Conservation (phyloP, 371 early-diverging fungal species). For the Mortierella sp. region DNA sequence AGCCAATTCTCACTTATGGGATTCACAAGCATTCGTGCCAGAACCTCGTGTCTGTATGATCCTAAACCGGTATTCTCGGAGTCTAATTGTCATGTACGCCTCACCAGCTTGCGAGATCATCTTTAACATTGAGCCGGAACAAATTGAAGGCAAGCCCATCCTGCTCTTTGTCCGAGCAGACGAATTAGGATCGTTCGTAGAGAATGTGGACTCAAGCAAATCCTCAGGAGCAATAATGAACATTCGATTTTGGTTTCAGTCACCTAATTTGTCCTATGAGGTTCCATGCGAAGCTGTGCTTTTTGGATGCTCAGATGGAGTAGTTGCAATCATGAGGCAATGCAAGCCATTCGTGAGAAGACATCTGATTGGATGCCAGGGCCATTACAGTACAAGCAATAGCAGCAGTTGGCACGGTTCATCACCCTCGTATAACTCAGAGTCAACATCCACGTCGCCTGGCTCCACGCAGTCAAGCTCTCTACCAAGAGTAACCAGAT, state of each 20-base stretch:
- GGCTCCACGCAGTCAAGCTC: background rate
- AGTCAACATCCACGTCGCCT: background rate
- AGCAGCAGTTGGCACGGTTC: background rate
- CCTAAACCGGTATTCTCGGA: constrained; percentile 41
- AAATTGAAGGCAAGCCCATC: constrained; percentile 33
- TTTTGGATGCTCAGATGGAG: constrained; percentile 28
- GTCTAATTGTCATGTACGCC: constrained; percentile 34
- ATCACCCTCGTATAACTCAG: background rate
- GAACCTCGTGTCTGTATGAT: constrained; percentile 50
- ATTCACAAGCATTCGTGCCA: constrained; percentile 19
- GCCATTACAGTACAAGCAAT: background rate
- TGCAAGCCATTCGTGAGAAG: constrained; percentile 33
- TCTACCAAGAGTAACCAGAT: background rate
- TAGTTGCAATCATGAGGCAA: constrained; percentile 17
- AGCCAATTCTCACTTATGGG: constrained; percentile 15
- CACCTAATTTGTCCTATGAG: constrained; percentile 14
- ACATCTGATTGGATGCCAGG: background rate
- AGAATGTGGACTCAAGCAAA: constrained; percentile 34
- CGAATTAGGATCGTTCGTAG: constrained; percentile 28
- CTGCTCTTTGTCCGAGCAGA: constrained; percentile 37
- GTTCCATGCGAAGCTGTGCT: constrained; percentile 37
- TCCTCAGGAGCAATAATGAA: constrained; percentile 22
- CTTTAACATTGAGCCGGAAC: constrained; percentile 16
- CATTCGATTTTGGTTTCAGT: constrained; percentile 41
- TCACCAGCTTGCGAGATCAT: constrained; percentile 23